Evolutionary conservation across 129 eudicot species (phyloP).

Genomic region (Solidago caesia): DNA sequence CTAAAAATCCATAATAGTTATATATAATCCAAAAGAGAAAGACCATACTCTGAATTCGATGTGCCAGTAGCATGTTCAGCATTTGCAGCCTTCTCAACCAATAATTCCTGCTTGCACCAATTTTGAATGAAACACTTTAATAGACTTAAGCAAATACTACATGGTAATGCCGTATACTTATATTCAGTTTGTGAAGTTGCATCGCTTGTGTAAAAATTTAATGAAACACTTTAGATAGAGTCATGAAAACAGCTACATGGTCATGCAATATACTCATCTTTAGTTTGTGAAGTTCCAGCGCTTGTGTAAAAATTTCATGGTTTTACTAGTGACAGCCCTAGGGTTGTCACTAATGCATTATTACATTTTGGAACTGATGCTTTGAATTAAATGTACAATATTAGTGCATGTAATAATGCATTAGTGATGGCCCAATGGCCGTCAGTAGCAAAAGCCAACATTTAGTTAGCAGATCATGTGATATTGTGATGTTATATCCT

Average conservation of each 20-base stretch:
- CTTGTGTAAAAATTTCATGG: not conserved
- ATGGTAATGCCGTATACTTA: not conserved
- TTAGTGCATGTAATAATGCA: too few species aligned
- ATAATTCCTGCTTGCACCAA: slow-evolving; percentile 60
- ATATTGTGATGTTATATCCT: not conserved
- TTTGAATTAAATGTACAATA: too few species aligned
- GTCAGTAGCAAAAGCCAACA: too few species aligned
- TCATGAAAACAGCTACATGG: not conserved
- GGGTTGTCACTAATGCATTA: too few species aligned
- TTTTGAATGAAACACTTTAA: not conserved
- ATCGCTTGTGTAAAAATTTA: not conserved
- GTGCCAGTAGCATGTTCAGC: slow-evolving; percentile 44
- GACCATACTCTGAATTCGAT: slow-evolving; percentile 42
- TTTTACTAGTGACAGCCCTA: too few species aligned
- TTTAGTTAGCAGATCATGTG: not conserved
- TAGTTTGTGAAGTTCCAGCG: not conserved
- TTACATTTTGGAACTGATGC: too few species aligned
- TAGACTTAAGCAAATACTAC: not conserved
- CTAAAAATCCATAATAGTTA: too few species aligned
- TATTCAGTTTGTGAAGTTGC: not conserved
- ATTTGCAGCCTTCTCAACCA: slow-evolving; percentile 63
- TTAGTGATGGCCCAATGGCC: too few species aligned
- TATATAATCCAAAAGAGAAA: not conserved
- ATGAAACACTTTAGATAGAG: not conserved
- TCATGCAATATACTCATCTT: not conserved